Evolutionary conservation across 768 basidiomycete species (phyloP).

Genomic region (Agrocybe praecox): DNA sequence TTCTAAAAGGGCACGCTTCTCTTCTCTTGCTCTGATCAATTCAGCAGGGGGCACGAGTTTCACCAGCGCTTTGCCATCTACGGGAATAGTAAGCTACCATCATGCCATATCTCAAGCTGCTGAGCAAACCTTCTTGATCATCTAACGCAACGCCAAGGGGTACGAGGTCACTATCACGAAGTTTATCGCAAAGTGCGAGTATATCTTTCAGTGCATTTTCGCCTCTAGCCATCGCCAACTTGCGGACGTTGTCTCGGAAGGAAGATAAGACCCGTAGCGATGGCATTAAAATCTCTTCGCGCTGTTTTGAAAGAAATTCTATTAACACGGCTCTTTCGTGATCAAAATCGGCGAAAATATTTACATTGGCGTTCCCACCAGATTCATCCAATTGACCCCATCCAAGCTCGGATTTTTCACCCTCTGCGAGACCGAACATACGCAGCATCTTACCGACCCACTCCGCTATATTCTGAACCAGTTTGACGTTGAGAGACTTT

Average conservation of each 20-base stretch:
- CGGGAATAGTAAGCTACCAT: conserved; percentile 8
- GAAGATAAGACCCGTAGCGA: conserved; percentile 83
- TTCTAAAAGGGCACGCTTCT: conserved; percentile 75
- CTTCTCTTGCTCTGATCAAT: conserved; percentile 83
- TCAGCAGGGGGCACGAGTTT: conserved; percentile 87
- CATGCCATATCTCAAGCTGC: not conserved
- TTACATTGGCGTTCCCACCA: conserved; percentile 51
- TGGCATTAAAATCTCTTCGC: conserved; percentile 86
- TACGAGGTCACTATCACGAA: conserved; percentile 88
- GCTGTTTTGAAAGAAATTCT: conserved; percentile 43
- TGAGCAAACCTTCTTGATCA: conserved; percentile 83
- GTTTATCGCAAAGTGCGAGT: conserved; percentile 82
- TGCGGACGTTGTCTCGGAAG: conserved; percentile 90
- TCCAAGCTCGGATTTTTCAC: conserved; percentile 68
- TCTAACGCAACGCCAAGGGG: conserved; percentile 96
- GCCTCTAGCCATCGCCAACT: conserved; percentile 73
- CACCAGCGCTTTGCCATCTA: conserved; percentile 93
- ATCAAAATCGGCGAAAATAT: not conserved
- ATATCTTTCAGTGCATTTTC: conserved; percentile 77
- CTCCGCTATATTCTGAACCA: conserved; percentile 64
- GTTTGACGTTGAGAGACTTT: conserved; percentile 57
- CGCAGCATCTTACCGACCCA: conserved; percentile 78
- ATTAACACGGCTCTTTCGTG: conserved; percentile 5
- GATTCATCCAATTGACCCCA: conserved; percentile 75
- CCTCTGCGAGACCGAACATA: conserved; percentile 80